Conservation (phyloP, 768 basidiomycete genomes). For the Tricholoma saponaceum region DNA sequence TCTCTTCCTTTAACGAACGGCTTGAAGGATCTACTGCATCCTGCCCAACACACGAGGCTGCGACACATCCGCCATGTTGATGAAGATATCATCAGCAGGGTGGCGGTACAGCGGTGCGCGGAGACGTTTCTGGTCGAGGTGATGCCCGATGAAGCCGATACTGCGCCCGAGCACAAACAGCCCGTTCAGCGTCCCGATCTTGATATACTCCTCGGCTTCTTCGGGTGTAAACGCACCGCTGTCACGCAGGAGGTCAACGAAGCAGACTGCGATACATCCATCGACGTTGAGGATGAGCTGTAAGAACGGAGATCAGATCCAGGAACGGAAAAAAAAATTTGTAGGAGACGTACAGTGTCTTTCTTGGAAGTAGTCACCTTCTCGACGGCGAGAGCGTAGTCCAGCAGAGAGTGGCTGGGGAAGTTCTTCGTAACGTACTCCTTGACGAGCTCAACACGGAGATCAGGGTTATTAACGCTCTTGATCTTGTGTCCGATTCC, state of each 20-base stretch:
- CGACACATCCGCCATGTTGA: constrained; percentile 84
- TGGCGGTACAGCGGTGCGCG: constrained; percentile 91
- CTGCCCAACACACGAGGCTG: constrained; percentile 76
- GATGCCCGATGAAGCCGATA: constrained; percentile 97
- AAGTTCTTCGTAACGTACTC: constrained; percentile 95
- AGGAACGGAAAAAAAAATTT: neutral
- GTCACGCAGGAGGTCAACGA: constrained; percentile 91
- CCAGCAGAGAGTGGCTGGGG: constrained; percentile 89
- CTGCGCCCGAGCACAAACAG: constrained; percentile 96
- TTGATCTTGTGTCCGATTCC: constrained; percentile 99
- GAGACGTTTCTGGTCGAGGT: constrained; percentile 94
- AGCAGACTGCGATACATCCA: constrained; percentile 93
- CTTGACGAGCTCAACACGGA: constrained; percentile 91
- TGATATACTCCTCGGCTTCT: constrained; percentile 97
- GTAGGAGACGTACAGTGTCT: constrained; percentile 62
- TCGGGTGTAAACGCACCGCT: constrained; percentile 93
- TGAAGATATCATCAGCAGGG: constrained; percentile 94
- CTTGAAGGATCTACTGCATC: constrained; percentile 29
- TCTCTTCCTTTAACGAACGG: neutral
- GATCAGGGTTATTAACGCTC: constrained; percentile 93
- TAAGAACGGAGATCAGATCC: neutral
- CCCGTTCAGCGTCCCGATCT: constrained; percentile 93
- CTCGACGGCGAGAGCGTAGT: constrained; percentile 95
- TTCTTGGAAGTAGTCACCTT: constrained; percentile 98
- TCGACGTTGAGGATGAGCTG: constrained; percentile 95